Percentiles rank a stretch among this genome's conserved stretches.
These are phyloP conservation scores for Tuber brumale DNA, from an alignment of 495 filamentous ascomycete genomes.

Conservation along the genomic window DNA sequence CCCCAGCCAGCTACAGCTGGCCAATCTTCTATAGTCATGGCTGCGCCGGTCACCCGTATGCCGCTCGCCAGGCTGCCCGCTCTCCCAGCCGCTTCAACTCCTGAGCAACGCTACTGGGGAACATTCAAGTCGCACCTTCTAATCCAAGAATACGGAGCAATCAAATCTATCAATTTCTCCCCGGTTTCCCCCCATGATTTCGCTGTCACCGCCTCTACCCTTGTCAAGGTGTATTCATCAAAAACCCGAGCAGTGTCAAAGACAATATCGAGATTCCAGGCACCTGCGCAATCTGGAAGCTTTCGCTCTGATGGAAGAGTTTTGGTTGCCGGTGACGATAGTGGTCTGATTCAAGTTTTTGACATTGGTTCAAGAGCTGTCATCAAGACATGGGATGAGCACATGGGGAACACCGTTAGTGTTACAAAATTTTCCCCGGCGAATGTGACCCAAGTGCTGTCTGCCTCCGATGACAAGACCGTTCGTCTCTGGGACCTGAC, in stretches of 20 bases:
- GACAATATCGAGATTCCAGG: slow-evolving; percentile 86
- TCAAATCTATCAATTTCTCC: slow-evolving; percentile 84
- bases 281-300: slow-evolving; percentile 76
- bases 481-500: slow-evolving; percentile 92
- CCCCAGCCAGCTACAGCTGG: slow-evolving; percentile 15
- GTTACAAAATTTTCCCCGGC: slow-evolving; percentile 78
- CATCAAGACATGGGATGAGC: slow-evolving; percentile 89
- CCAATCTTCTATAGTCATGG: slow-evolving; percentile 53
- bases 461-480: slow-evolving; percentile 79
- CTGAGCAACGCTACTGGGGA: slow-evolving; percentile 92
- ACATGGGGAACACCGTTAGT: slow-evolving; percentile 86
- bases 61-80: slow-evolving; percentile 75
- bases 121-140: slow-evolving; percentile 82
- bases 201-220: slow-evolving; percentile 81
- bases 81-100: slow-evolving; percentile 61
- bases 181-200: slow-evolving; percentile 65
- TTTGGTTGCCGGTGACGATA: slow-evolving; percentile 82
- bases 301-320: slow-evolving; percentile 84
- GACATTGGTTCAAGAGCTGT: slow-evolving; percentile 83
- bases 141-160: slow-evolving; percentile 75
- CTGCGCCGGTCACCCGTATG: slow-evolving; percentile 74
- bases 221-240: slow-evolving; percentile 86
- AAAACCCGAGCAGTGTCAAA: slow-evolving; percentile 82
- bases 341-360: slow-evolving; percentile 86
- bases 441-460: slow-evolving; percentile 77